Base-by-base conservation (phyloP, 257 asterid genomes). In the Schizonepeta tenuifolia region DNA sequence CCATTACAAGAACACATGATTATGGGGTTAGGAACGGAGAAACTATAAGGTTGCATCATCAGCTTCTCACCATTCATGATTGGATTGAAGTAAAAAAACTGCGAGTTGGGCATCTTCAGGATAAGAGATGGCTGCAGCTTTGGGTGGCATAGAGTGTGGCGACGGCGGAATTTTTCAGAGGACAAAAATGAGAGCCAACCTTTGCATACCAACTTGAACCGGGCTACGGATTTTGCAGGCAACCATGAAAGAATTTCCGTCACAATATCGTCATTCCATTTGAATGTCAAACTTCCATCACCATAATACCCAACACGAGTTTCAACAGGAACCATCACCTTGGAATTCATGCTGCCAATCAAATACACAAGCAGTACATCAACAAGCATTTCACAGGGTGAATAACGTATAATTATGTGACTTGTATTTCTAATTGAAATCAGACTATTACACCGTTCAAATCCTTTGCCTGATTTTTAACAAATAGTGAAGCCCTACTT, bases 1-100 rank as follows among this genome's bases (percentile, higher is more conserved):
- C 77, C 77, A 17, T 77, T 58, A 65, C 77, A 71, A 38, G 77
- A 71, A 13, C 49, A 46, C 60, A 35, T 7, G 46, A 71, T 65
- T 47, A 26, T 65, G 28, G 69, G 68, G n/a, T 70, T 3, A 3
- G 69, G 68, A 44, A 76, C 31, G 0, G 59, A 20, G 59, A 53
- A 53, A 3, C 6, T 18, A 4, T 18, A 53, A 53, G 59, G 59
- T 4, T 3, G 33, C 20, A 18, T 3, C 59, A 20, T 53, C 28
- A 7, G 15, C 28, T 53, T 53, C 21, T 20, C 59, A 18, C 31
- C 59, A 18, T 18, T 53, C 15, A 4, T 20, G 14, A 53, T 53
- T 3, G 59, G 59, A 54, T 54, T 59, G 15, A 76, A 43, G 56
- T 65, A 71, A 18, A 77, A 65, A 14, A 56, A 65, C 15, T 65